A percentile compares a stretch with the other conserved stretches of the same genome.
Evolutionary conservation across 148 eudicot genomes (phyloP).

Genomic region (Nepenthes mirabilis): DNA sequence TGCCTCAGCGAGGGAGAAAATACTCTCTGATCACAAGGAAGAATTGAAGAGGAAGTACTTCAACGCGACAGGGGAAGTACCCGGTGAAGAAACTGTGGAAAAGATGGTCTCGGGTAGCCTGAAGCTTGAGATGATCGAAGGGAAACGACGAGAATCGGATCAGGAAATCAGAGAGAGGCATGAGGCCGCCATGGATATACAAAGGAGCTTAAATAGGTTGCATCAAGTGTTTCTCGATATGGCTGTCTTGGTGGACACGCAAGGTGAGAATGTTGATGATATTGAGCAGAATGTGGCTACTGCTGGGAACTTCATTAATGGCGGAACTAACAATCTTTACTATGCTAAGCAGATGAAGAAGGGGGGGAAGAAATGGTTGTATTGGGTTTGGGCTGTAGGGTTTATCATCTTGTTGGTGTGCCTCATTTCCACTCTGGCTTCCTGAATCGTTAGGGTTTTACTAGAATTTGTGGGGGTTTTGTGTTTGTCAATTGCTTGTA

Average conservation of each 20-base stretch:
- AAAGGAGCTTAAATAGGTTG: slow-evolving; percentile 58
- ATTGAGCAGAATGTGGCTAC: slow-evolving; percentile 63
- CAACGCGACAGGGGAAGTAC: slow-evolving; percentile 42
- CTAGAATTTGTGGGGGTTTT: too few relatives aligned
- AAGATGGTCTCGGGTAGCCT: slow-evolving; percentile 36
- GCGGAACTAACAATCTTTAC: slow-evolving; percentile 38
- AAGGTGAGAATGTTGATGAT: slow-evolving; percentile 57
- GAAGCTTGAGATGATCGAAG: slow-evolving; percentile 26
- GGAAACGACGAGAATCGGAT: slow-evolving; percentile 15
- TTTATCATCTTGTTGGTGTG: slow-evolving; percentile 44
- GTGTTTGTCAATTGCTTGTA: too few relatives aligned
- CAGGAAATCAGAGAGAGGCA: slow-evolving; percentile 51
- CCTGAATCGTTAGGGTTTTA: not conserved
- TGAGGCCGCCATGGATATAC: slow-evolving; percentile 58
- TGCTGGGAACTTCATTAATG: slow-evolving; percentile 42
- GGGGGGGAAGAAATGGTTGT: slow-evolving; percentile 25
- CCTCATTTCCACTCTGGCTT: slow-evolving; percentile 23
- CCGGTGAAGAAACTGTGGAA: slow-evolving; percentile 46
- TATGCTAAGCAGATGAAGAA: slow-evolving; percentile 75
- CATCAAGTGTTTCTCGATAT: slow-evolving; percentile 86
- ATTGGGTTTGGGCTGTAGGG: slow-evolving; percentile 37
- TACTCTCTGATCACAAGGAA: slow-evolving; percentile 47
- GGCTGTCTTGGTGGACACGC: slow-evolving; percentile 72
- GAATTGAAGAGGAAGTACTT: slow-evolving; percentile 37
- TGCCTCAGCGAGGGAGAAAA: slow-evolving; percentile 43